Evolutionary conservation across 345 rosid species (phyloP), one percentile per base, ranked within the genome.

Genomic region (Gossypium herbaceum): DNA sequence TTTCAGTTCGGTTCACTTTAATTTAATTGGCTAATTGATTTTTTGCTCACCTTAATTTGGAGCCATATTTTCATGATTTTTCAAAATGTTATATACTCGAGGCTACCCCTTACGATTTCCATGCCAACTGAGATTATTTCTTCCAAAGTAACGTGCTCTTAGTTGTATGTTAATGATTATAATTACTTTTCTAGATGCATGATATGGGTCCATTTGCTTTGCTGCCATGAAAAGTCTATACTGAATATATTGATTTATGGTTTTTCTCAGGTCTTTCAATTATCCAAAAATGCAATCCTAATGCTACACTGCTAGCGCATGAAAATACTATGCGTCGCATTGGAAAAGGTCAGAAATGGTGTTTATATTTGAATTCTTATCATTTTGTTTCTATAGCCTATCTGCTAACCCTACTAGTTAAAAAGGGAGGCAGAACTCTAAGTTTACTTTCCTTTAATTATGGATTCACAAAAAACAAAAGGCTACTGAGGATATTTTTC

Each of bases 191-290:
- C 56, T 43, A 0, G 50, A 77, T 22, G 51, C 72, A 8, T 63
- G 43, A 66, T 50, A 72, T 48, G 39, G 43, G 17, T 19, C 17
- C 6, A 19, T 45, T 44, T 1, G 39, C 39, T 66, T 72, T 50
- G 39, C 3, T 68, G 12, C 45, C 20, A 34, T 52, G 41, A 22
- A 70, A 41, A 13, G 52, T 72, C 22, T 60, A 3, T 22, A 24
- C 7, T 77, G 70, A 25, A 34, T 63, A 73, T 72, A 56, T 67
- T 72, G 67, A 51, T 69, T 55, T 60, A 50, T 79, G 77, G 51
- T 9, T 72, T 82, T 29, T 77, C 79, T 80, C 88, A 92, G 97
- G 98, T 80, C 97, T 94, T 82, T 94, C 97, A 25, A 72, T 87
- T n/a, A 60, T 94, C 84, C 91, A 88, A 84, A 89, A 87, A 62